Evolutionary conservation across 371 early-diverging fungal genomes (phyloP).

Genomic region (Zychaea mexicana): DNA sequence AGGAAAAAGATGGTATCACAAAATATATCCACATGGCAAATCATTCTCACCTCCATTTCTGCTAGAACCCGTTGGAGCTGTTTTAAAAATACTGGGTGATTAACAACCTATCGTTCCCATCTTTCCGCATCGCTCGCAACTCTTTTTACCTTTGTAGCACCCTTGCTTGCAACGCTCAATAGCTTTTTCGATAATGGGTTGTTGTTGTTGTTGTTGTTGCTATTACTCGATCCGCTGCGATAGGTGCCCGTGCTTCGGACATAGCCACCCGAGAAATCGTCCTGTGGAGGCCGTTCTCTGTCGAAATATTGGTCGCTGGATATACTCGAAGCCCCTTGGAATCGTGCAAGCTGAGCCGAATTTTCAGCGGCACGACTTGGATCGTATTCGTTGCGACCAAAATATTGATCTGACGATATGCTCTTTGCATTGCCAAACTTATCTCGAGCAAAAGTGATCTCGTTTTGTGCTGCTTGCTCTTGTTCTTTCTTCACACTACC

Average conservation of each 20-base stretch:
- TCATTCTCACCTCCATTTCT: constrained; percentile 12
- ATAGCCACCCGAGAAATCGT: constrained; percentile 19
- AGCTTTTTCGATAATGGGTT: constrained; percentile 31
- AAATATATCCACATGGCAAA: neutral
- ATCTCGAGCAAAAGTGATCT: constrained; percentile 47
- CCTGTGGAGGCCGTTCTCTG: constrained; percentile 19
- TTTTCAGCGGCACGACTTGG: constrained; percentile 55
- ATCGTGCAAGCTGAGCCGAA: constrained; percentile 61
- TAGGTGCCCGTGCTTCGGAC: constrained; percentile 18
- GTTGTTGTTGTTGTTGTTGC: neutral
- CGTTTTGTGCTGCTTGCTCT: constrained; percentile 18
- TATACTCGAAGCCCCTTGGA: constrained; percentile 75
- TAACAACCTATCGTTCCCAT: too few species aligned
- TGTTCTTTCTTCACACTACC: neutral
- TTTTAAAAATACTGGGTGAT: neutral
- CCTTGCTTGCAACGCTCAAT: constrained; percentile 32
- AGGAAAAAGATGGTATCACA: too few species aligned
- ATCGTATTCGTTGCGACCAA: constrained; percentile 72
- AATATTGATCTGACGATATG: constrained; percentile 89
- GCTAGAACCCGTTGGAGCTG: constrained; percentile 13
- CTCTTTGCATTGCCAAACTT: constrained; percentile 79
- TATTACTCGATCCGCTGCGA: neutral
- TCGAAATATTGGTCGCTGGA: constrained; percentile 82
- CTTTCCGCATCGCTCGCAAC: neutral
- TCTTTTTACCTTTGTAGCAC: constrained; percentile 30